Evolutionary conservation across 768 basidiomycete genomes (phyloP).

Genomic region (Termitomyces sp.): DNA sequence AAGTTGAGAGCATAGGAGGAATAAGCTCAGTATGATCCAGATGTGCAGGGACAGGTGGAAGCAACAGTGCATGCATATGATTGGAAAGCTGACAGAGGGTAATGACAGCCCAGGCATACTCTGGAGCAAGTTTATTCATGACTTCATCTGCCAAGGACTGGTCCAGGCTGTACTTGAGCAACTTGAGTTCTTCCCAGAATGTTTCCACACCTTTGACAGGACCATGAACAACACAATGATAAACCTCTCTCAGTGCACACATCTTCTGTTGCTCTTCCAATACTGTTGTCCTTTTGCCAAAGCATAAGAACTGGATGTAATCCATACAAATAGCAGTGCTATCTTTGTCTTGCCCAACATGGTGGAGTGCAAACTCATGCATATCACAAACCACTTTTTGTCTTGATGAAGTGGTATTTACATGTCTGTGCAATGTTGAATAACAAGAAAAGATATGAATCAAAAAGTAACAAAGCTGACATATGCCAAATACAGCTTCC

Average conservation of each 20-base stretch:
- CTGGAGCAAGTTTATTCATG: not conserved
- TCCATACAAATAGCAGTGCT: conserved; percentile 91
- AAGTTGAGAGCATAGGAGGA: conserved; percentile 67
- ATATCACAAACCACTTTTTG: conserved; percentile 82
- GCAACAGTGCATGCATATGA: conserved; percentile 39
- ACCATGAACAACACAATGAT: conserved; percentile 89
- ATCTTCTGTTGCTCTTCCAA: conserved; percentile 98
- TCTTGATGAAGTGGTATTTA: conserved; percentile 56
- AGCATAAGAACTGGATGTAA: conserved; percentile 83
- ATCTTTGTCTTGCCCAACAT: conserved; percentile 89
- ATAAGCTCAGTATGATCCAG: conserved; percentile 46
- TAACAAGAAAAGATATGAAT: too few relatives aligned
- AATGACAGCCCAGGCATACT: conserved; percentile 92
- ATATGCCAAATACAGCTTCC: conserved; percentile 91
- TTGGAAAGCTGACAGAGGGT: too few relatives aligned
- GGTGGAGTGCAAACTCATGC: conserved; percentile 86
- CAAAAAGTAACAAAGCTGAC: conserved; percentile 61
- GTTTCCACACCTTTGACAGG: conserved; percentile 89
- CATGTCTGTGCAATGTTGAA: conserved; percentile 37
- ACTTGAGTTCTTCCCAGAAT: conserved; percentile 90
- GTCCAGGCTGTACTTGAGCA: conserved; percentile 85
- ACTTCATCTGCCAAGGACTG: conserved; percentile 68
- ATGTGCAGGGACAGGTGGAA: conserved; percentile 18
- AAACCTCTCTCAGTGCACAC: conserved; percentile 88
- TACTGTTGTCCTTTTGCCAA: conserved; percentile 73